phyloP scores from a whole-genome alignment of 108 stramenopile species.

The Nitzschia sp. region DNA sequence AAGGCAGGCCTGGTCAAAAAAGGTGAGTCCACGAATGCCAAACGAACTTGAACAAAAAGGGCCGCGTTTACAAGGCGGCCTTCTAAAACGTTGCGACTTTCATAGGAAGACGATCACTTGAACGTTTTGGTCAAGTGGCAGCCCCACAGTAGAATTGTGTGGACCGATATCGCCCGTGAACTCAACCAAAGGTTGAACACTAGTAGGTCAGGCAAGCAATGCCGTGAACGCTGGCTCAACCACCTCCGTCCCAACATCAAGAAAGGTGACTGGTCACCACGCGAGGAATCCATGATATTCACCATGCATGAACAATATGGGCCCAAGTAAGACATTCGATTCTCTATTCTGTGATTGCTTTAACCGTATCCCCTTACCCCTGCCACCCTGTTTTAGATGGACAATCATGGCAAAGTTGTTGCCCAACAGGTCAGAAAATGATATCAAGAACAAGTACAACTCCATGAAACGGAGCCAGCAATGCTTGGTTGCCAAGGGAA shows the following conservation, averaged over 20 bases:
- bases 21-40: slow-evolving; percentile 10
- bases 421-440: slow-evolving; percentile 51
- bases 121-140: slow-evolving; percentile 2
- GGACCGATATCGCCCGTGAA: slow-evolving; percentile 24
- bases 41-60: no score
- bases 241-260: slow-evolving; percentile 93
- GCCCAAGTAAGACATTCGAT: slow-evolving; percentile 37
- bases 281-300: slow-evolving; percentile 83
- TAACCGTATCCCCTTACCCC: not conserved
- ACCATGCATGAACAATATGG: slow-evolving; percentile 41
- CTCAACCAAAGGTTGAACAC: slow-evolving; percentile 10
- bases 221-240: slow-evolving; percentile 97
- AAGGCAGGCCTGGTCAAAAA: slow-evolving; percentile 12
- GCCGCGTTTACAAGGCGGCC: no score
- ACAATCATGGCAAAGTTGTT: slow-evolving; percentile 44
- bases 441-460: slow-evolving; percentile 63
- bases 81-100: no score
- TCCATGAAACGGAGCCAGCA: slow-evolving; percentile 33
- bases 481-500: not conserved
- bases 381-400: slow-evolving; percentile 34
- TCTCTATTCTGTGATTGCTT: not conserved
- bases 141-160: not conserved
- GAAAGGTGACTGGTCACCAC: slow-evolving; percentile 81
- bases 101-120: slow-evolving; percentile 15
- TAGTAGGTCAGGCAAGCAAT: slow-evolving; percentile 93